Conservation (phyloP, 768 basidiomycete species). For the Lactifluus pinguis region DNA sequence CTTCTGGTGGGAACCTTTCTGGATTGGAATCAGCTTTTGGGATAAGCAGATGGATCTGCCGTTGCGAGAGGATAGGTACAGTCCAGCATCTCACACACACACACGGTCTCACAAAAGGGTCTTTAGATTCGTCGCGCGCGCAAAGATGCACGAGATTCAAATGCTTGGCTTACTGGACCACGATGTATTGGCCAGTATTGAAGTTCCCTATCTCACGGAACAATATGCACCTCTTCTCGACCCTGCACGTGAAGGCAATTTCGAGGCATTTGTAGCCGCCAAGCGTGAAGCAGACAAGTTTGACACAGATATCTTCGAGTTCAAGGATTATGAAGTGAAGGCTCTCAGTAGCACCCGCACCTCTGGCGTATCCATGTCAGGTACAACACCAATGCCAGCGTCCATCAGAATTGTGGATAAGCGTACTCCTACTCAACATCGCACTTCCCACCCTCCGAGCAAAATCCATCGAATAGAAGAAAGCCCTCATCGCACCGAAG, state of each 20-base stretch:
- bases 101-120: not conserved
- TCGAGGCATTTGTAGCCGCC: conserved; percentile 20
- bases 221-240: conserved; percentile 24
- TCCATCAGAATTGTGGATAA: conserved; percentile 16
- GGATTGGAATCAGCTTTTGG: conserved; percentile 78
- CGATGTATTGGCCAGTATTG: conserved; percentile 82
- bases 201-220: conserved; percentile 68
- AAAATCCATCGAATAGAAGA: conserved; percentile 64
- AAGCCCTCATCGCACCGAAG: conserved; percentile 44
- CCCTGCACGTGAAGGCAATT: conserved; percentile 17
- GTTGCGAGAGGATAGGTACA: conserved; percentile 66
- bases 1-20: conserved; percentile 90
- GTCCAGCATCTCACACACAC: conserved; percentile 1
- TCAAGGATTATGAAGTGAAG: conserved; percentile 33
- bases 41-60: conserved; percentile 82
- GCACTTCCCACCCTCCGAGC: conserved; percentile 38
- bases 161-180: conserved; percentile 90
- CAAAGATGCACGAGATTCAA: conserved; percentile 96
- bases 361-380: conserved; percentile 33
- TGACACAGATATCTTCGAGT: conserved; percentile 59
- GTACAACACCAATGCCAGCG: conserved; percentile 1
- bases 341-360: conserved; percentile 26
- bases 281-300: conserved; percentile 62
- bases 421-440: conserved; percentile 30
- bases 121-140: conserved; percentile 78